Conservation (phyloP, 352 stramenopile genomes). For the Phytopythium sindhum region DNA sequence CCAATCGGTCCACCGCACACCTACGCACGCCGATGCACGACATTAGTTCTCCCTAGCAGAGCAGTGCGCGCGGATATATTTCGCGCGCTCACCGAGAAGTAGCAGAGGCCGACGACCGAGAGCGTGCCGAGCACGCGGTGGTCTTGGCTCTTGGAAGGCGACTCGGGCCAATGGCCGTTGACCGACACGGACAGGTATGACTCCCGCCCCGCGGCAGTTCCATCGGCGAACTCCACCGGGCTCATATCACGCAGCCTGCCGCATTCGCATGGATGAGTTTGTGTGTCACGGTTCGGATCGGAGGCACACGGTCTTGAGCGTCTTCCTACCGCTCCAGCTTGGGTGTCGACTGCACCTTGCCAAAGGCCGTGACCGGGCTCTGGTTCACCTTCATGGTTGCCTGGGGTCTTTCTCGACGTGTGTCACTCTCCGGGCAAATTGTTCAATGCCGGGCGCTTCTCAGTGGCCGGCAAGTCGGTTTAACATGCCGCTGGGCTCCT, state of each 20-base stretch:
- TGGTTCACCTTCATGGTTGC: conserved; percentile 18
- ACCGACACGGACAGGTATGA: neutral
- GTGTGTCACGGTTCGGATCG: no score
- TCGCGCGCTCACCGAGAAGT: conserved; percentile 36
- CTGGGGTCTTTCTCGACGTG: neutral
- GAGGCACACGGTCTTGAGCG: no score
- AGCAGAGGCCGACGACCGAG: conserved; percentile 54
- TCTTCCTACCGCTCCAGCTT: conserved; percentile 21
- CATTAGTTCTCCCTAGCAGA: neutral
- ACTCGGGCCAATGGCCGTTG: neutral
- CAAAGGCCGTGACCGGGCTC: conserved; percentile 19
- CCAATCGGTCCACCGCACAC: conserved; percentile 25
- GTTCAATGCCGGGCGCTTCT: neutral
- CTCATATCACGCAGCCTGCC: conserved; percentile 14
- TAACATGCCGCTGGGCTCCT: no score
- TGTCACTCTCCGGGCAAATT: neutral
- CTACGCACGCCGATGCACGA: neutral
- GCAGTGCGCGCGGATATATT: neutral
- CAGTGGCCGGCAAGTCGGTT: neutral
- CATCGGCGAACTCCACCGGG: conserved; percentile 25
- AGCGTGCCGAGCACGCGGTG: conserved; percentile 52
- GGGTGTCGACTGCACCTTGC: conserved; percentile 20
- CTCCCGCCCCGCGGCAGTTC: neutral
- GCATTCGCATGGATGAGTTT: no score
- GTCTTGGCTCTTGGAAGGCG: conserved; percentile 37